These are phyloP conservation scores for Candida ovalis DNA, from an alignment of 805 yeast genomes.

Conservation along the genomic window DNA sequence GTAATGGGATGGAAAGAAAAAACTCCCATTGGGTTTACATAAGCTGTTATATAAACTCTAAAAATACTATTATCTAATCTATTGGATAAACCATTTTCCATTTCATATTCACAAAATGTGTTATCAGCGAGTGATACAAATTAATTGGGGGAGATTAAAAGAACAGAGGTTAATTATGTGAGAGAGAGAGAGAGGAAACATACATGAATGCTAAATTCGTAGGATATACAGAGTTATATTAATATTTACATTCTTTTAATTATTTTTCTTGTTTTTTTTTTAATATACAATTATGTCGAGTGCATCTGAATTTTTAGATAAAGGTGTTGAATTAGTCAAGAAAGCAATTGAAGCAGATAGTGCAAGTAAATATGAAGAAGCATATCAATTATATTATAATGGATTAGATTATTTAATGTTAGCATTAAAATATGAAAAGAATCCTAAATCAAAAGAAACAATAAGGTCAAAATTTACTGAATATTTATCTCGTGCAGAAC, in stretches of 20 bases:
- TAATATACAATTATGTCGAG: constrained; percentile 21
- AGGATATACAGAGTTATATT: too few species aligned
- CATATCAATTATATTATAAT: constrained; percentile 86
- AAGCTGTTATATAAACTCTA: too few species aligned
- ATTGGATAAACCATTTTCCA: too few species aligned
- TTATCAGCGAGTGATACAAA: too few species aligned
- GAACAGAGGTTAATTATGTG: too few species aligned
- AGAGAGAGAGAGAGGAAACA: too few species aligned
- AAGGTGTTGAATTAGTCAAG: constrained; percentile 93
- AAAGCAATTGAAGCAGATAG: constrained; percentile 94
- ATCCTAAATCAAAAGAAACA: constrained; percentile 81
- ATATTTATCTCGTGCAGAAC: constrained; percentile 89
- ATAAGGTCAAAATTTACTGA: constrained; percentile 88
- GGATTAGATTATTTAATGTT: constrained; percentile 94
- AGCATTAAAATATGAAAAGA: constrained; percentile 93
- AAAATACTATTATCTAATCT: too few species aligned
- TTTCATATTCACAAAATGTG: too few species aligned
- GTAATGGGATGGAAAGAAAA: too few species aligned
- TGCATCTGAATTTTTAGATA: constrained; percentile 69
- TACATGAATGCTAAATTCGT: too few species aligned
- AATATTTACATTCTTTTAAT: neutral
- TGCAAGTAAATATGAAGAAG: constrained; percentile 86
- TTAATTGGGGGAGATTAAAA: too few species aligned
- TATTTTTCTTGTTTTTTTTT: neutral
- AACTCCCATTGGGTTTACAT: too few species aligned